Evolutionary conservation across 2,329 filamentous ascomycete genomes (phyloP).

Genomic region (Cladorrhinum sp.): DNA sequence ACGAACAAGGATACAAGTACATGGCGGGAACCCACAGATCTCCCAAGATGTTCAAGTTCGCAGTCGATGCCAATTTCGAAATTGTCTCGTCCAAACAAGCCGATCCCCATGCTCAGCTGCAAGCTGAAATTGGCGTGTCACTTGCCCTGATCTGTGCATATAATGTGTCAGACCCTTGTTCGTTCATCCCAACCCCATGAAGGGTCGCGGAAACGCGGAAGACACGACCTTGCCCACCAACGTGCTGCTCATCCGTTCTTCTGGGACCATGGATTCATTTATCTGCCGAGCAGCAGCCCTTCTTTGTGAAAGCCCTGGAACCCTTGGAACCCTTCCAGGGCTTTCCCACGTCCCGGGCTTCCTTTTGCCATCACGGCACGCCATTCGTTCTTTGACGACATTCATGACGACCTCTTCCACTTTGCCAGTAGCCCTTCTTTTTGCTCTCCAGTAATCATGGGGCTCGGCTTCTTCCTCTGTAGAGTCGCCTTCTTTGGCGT

Average conservation of each 20-base stretch:
- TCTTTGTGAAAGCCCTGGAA: too few species aligned
- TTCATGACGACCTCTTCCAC: not conserved
- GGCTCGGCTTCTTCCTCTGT: slow-evolving; percentile 26
- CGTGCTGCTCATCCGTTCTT: not conserved
- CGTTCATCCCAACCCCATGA: slow-evolving; percentile 10
- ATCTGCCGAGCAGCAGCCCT: not conserved
- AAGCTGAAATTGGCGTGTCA: not conserved
- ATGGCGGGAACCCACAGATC: not conserved
- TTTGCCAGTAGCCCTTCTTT: not conserved
- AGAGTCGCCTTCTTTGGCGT: slow-evolving; percentile 32
- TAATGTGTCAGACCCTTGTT: not conserved
- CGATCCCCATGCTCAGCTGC: not conserved
- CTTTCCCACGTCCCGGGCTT: too few species aligned
- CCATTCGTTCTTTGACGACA: not conserved
- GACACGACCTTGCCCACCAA: not conserved
- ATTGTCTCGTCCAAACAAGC: not conserved
- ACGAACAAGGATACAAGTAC: too few species aligned
- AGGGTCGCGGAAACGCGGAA: slow-evolving; percentile 7
- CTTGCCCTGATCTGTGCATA: not conserved
- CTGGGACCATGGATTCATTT: not conserved
- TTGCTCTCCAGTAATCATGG: slow-evolving; percentile 13
- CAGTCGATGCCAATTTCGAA: not conserved
- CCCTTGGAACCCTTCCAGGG: too few species aligned
- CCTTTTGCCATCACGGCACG: too few species aligned
- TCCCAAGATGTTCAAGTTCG: not conserved